phyloP scores from a whole-genome alignment of 2,329 filamentous ascomycete genomes.

The Aspergillus pseudoviridinutans region DNA sequence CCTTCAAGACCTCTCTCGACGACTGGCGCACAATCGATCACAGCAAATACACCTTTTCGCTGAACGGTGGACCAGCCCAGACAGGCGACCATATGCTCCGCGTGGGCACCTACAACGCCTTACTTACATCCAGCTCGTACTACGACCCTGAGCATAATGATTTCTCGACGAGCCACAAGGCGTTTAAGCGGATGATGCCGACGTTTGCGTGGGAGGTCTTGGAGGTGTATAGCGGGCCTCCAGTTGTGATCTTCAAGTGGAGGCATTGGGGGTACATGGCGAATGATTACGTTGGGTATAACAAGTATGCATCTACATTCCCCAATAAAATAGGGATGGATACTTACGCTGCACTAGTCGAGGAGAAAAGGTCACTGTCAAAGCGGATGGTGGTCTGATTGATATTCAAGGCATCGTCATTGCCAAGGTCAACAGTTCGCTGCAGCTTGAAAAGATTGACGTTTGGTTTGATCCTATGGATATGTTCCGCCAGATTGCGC shows the following conservation, averaged over 20 bases:
- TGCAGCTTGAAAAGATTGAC: slow-evolving; percentile 57
- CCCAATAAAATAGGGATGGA: not conserved
- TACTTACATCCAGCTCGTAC: slow-evolving; percentile 60
- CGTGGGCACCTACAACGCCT: slow-evolving; percentile 66
- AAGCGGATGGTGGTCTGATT: slow-evolving; percentile 58
- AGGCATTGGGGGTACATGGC: slow-evolving; percentile 66
- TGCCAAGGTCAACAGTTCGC: slow-evolving; percentile 57
- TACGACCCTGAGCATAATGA: slow-evolving; percentile 60
- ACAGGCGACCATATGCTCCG: slow-evolving; percentile 61
- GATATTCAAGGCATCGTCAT: slow-evolving; percentile 63
- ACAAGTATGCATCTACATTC: slow-evolving; percentile 48
- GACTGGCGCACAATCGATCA: slow-evolving; percentile 66
- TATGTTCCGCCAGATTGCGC: slow-evolving; percentile 62
- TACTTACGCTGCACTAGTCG: slow-evolving; percentile 39
- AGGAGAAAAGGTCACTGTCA: slow-evolving; percentile 59
- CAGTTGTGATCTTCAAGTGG: slow-evolving; percentile 61
- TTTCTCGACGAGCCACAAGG: slow-evolving; percentile 63
- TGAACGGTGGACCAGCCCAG: slow-evolving; percentile 58
- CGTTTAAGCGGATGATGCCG: slow-evolving; percentile 70
- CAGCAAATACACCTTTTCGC: slow-evolving; percentile 57
- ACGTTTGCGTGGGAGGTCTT: slow-evolving; percentile 68
- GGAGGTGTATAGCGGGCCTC: slow-evolving; percentile 64
- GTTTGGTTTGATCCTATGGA: slow-evolving; percentile 64
- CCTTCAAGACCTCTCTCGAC: slow-evolving; percentile 57
- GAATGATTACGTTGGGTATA: slow-evolving; percentile 62